These are phyloP conservation scores for Mortierella sp. DNA, from an alignment of 371 early-diverging fungal genomes.

Conservation along the genomic window DNA sequence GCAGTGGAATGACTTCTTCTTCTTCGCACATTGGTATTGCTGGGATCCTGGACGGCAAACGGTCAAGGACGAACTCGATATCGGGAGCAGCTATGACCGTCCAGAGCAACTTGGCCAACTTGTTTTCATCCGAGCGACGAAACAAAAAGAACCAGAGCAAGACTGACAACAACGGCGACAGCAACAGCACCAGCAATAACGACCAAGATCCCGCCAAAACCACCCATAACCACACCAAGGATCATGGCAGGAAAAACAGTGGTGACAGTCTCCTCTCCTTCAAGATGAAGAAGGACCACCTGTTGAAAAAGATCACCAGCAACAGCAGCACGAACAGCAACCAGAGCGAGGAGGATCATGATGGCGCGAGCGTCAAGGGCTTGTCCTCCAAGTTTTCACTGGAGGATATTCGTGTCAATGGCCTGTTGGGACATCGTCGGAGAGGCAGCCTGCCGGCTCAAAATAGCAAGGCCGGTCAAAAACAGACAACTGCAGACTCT, in stretches of 20 bases:
- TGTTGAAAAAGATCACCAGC: slow-evolving; percentile 40
- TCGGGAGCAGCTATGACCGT: slow-evolving; percentile 27
- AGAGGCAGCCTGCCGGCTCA: slow-evolving; percentile 18
- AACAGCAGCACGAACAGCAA: slow-evolving; percentile 7
- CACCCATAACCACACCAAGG: slow-evolving; percentile 3
- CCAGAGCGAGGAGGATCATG: not conserved
- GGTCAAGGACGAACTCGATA: slow-evolving; percentile 20
- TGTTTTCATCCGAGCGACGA: slow-evolving; percentile 29
- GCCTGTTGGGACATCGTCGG: slow-evolving; percentile 25
- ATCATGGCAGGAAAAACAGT: slow-evolving; percentile 37
- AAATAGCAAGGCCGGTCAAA: not conserved
- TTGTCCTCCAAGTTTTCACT: slow-evolving; percentile 20
- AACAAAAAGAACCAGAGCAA: slow-evolving; percentile 20
- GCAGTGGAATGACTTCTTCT: slow-evolving; percentile 9
- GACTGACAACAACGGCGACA: not conserved
- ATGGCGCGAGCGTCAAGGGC: not conserved
- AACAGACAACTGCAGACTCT: not conserved
- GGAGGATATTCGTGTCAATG: slow-evolving; percentile 12
- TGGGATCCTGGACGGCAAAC: slow-evolving; percentile 39
- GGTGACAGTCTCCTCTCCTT: slow-evolving; percentile 30
- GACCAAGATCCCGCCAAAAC: not conserved
- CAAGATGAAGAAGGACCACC: slow-evolving; percentile 33
- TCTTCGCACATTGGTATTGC: slow-evolving; percentile 48
- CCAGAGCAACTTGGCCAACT: slow-evolving; percentile 41
- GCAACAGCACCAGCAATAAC: not conserved